These are phyloP conservation scores for Calophaca sinica DNA, from an alignment of 306 rosid species.

Conservation along the genomic window DNA sequence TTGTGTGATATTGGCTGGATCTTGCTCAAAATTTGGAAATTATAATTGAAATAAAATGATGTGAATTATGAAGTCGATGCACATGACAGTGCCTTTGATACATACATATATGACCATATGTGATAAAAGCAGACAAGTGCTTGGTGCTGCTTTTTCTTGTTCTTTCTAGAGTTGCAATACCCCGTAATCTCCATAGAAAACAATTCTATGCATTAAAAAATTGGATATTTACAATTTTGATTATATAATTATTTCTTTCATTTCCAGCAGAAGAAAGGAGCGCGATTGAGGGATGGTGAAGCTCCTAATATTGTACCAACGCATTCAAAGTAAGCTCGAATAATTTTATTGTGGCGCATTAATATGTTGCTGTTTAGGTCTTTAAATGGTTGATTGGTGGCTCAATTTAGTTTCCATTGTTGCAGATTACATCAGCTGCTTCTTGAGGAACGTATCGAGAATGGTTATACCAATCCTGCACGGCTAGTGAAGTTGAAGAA, in stretches of 20 bases:
- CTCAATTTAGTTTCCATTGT: conserved; percentile 43
- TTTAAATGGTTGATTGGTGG: conserved; percentile 48
- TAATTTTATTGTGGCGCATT: conserved; percentile 46
- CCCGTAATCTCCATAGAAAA: background rate
- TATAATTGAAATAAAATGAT: conserved; percentile 32
- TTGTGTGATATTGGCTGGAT: conserved; percentile 35
- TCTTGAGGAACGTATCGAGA: conserved; percentile 89
- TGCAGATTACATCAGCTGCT: conserved; percentile 92
- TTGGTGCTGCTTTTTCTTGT: conserved; percentile 40
- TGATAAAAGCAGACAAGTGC: conserved; percentile 44
- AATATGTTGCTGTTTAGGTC: conserved; percentile 36
- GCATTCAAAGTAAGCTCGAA: conserved; percentile 79
- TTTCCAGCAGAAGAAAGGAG: conserved; percentile 79
- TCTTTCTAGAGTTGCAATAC: conserved; percentile 15
- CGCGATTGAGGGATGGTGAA: conserved; percentile 80
- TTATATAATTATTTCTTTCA: conserved; percentile 40
- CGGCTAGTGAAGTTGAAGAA: conserved; percentile 87
- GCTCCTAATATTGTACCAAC: conserved; percentile 72
- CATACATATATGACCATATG: conserved; percentile 19
- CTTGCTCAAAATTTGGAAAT: conserved; percentile 27
- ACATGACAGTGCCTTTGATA: conserved; percentile 22
- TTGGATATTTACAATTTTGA: conserved; percentile 33
- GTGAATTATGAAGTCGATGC: conserved; percentile 11
- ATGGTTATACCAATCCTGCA: conserved; percentile 76
- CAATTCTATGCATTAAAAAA: conserved; percentile 11